phyloP scores from a whole-genome alignment of 2,329 filamentous ascomycete genomes.

The Colletotrichum gloeosporioides region DNA sequence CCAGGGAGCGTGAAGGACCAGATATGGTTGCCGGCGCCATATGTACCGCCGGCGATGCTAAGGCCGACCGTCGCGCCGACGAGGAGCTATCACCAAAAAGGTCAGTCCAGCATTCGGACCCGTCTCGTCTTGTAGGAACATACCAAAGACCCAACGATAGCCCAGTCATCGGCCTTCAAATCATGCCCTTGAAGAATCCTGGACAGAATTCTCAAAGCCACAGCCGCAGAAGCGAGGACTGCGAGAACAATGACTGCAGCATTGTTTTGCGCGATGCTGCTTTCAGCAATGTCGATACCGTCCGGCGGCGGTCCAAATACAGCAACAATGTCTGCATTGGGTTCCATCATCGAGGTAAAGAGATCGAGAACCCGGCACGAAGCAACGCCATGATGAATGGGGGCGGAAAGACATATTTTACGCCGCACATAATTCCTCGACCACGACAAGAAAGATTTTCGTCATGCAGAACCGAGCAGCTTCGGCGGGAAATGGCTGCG shows the following conservation, averaged over 20 bases:
- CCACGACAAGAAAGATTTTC: neutral
- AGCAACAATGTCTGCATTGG: neutral
- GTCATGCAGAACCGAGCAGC: neutral
- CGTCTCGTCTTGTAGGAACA: neutral
- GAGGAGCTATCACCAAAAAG: neutral
- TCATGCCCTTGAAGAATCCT: neutral
- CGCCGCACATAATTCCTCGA: neutral
- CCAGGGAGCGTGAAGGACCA: neutral
- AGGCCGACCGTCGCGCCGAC: conserved; percentile 4
- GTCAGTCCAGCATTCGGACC: neutral
- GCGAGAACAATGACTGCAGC: conserved; percentile 2
- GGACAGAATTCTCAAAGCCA: neutral
- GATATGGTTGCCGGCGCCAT: conserved; percentile 5
- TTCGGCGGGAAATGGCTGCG: neutral
- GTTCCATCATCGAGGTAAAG: neutral
- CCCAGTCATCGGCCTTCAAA: conserved; percentile 5
- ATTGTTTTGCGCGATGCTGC: neutral
- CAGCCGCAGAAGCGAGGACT: neutral
- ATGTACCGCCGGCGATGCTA: neutral
- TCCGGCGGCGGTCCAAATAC: neutral
- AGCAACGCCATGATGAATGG: neutral
- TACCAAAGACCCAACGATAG: conserved; percentile 1
- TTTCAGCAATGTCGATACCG: neutral
- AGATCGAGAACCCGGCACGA: neutral
- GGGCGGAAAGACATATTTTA: neutral